Evolutionary conservation across 2,329 filamentous ascomycete genomes (phyloP).

Genomic region (Tetracladium maxilliforme): DNA sequence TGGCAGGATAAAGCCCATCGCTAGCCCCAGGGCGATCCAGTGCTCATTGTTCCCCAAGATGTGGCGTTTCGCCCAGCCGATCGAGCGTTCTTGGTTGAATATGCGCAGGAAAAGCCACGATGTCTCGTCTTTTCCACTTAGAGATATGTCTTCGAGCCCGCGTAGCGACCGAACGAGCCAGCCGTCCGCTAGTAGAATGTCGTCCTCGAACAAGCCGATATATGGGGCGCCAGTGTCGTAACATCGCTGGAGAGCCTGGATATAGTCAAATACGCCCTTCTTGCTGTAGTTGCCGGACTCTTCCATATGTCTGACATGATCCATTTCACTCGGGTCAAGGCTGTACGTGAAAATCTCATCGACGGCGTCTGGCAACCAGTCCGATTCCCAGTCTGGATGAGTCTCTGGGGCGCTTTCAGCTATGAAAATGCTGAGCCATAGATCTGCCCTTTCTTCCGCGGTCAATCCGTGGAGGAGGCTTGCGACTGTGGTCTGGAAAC

Average conservation of each 20-base stretch:
- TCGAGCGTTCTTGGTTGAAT: conserved; percentile 8
- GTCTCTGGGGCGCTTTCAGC: conserved; percentile 6
- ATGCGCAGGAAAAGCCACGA: conserved; percentile 8
- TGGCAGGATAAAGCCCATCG: conserved; percentile 1
- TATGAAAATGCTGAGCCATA: conserved; percentile 8
- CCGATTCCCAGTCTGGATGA: conserved; percentile 6
- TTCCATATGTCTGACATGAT: conserved; percentile 11
- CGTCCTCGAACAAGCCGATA: conserved; percentile 19
- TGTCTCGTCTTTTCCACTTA: conserved; percentile 2
- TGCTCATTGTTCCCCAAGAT: conserved; percentile 4
- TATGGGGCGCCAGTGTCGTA: conserved; percentile 14
- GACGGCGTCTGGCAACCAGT: conserved; percentile 6
- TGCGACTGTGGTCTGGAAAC: conserved; percentile 6
- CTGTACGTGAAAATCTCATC: conserved; percentile 5
- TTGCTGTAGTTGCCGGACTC: conserved; percentile 11
- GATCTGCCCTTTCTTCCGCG: conserved; percentile 6
- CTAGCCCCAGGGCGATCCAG: conserved; percentile 1
- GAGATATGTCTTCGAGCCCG: conserved; percentile 4
- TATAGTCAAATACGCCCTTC: conserved; percentile 18
- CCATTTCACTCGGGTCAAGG: conserved; percentile 4
- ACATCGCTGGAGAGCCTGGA: conserved; percentile 13
- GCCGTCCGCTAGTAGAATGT: conserved; percentile 19
- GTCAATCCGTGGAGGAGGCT: conserved; percentile 9
- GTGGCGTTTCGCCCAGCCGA: conserved; percentile 4
- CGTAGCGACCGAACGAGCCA: conserved; percentile 12